phyloP scores from a whole-genome alignment of 208 protist species.

The Leptomonas pyrrhocoris region DNA sequence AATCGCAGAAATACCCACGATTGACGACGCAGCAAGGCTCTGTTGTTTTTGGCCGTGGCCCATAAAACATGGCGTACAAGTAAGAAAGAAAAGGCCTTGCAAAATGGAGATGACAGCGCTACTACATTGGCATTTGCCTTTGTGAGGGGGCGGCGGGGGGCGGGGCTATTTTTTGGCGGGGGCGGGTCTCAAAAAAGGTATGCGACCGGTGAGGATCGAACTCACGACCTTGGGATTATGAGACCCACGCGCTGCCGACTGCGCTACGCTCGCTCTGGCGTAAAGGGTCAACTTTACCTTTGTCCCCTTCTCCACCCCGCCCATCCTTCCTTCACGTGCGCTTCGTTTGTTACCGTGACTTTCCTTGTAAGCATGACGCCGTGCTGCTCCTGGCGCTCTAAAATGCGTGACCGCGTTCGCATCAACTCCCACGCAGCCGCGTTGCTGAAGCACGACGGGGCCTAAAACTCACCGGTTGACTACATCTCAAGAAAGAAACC shows the following conservation, averaged over 20 bases:
- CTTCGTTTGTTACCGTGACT: no score
- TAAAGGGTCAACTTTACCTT: neutral
- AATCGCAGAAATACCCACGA: no score
- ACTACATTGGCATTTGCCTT: no score
- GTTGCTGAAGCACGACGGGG: neutral
- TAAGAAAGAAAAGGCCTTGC: no score
- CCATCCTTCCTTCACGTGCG: neutral
- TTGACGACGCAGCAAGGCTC: no score
- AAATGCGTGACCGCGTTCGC: neutral
- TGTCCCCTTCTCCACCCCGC: neutral
- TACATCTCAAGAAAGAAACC: conserved; percentile 18
- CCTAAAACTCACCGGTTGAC: neutral
- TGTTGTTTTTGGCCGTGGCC: no score
- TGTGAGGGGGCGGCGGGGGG: no score
- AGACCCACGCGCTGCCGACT: conserved; percentile 95
- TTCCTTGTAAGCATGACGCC: no score
- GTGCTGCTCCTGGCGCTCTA: no score
- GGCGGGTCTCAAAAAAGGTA: conserved; percentile 17
- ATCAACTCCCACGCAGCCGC: neutral
- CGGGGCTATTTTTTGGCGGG: neutral
- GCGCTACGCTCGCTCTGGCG: conserved; percentile 83
- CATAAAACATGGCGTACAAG: no score
- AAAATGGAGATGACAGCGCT: no score
- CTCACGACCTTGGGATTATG: conserved; percentile 96
- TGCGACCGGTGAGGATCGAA: conserved; percentile 86